Conservation (phyloP, 164 flowering plant species). For the Magnolia changhungtana region DNA sequence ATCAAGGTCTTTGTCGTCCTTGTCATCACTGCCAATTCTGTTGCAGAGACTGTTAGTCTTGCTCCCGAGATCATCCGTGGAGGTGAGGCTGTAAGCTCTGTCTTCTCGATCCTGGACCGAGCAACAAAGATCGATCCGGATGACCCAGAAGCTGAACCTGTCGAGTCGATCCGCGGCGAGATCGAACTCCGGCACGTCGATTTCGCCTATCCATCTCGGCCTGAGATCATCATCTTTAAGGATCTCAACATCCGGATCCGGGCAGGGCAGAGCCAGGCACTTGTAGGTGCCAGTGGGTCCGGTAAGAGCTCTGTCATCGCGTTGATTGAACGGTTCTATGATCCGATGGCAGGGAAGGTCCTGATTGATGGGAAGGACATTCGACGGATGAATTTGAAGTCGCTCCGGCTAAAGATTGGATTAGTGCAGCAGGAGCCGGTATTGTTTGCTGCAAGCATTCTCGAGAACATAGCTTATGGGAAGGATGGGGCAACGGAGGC, state of each 20-base stretch:
- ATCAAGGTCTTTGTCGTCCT: slow-evolving; percentile 91
- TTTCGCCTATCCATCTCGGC: slow-evolving; percentile 86
- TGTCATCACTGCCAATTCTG: slow-evolving; percentile 91
- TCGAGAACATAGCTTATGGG: slow-evolving; percentile 93
- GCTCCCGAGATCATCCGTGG: slow-evolving; percentile 93
- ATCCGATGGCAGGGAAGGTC: slow-evolving; percentile 78
- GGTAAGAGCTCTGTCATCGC: slow-evolving; percentile 96
- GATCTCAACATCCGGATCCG: slow-evolving; percentile 76
- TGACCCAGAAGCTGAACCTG: slow-evolving; percentile 70
- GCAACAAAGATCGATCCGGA: slow-evolving; percentile 85
- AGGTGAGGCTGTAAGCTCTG: slow-evolving; percentile 87
- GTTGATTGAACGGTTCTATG: slow-evolving; percentile 90
- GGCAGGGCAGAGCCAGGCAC: slow-evolving; percentile 94
- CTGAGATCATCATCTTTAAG: slow-evolving; percentile 72
- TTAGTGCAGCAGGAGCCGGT: slow-evolving; percentile 96
- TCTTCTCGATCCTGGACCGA: slow-evolving; percentile 79
- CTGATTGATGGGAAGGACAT: slow-evolving; percentile 93
- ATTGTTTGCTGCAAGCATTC: slow-evolving; percentile 81
- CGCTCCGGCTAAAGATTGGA: slow-evolving; percentile 74
- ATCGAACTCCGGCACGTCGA: slow-evolving; percentile 90
- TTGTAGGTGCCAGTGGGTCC: slow-evolving; percentile 98
- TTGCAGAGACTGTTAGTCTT: slow-evolving; percentile 94
- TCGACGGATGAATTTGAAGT: slow-evolving; percentile 60
- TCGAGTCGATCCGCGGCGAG: slow-evolving; percentile 77
- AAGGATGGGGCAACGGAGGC: slow-evolving; percentile 87